A percentile compares a stretch with the other conserved stretches of the same genome.
Conservation (phyloP, 1,139 yeast genomes). For the Meyerozyma sp. region DNA sequence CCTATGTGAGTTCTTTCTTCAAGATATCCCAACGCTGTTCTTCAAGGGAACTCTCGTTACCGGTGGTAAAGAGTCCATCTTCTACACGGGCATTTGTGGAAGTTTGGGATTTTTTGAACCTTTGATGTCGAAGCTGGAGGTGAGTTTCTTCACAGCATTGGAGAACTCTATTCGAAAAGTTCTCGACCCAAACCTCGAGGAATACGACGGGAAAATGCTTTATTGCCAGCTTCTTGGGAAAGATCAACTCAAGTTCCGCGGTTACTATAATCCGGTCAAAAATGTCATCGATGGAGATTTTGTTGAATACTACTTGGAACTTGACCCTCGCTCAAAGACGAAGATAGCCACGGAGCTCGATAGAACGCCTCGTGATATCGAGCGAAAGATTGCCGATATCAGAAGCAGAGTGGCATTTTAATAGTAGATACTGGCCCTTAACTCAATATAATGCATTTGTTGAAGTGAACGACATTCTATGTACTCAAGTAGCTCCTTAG, state of each 20-base stretch:
- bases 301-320: slow-evolving; percentile 49
- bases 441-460: not conserved
- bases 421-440: not conserved
- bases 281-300: slow-evolving; percentile 85
- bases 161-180: slow-evolving; percentile 44
- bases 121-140: slow-evolving; percentile 56
- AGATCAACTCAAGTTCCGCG: slow-evolving; percentile 62
- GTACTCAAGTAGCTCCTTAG: not conserved
- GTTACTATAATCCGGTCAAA: slow-evolving; percentile 75
- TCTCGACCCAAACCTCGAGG: slow-evolving; percentile 24
- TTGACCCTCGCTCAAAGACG: slow-evolving; percentile 36
- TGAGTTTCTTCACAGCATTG: slow-evolving; percentile 50
- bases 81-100: slow-evolving; percentile 79
- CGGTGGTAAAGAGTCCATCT: slow-evolving; percentile 62
- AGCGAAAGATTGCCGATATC: slow-evolving; percentile 54
- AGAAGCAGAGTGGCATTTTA: slow-evolving; percentile 45
- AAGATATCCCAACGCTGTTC: slow-evolving; percentile 68
- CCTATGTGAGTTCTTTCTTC: slow-evolving; percentile 58
- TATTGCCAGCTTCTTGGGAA: slow-evolving; percentile 48
- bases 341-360: slow-evolving; percentile 51
- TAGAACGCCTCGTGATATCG: slow-evolving; percentile 54
- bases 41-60: slow-evolving; percentile 46
- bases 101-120: slow-evolving; percentile 74
- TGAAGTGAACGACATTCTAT: not conserved
- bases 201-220: slow-evolving; percentile 19